Evolutionary conservation across 352 stramenopile genomes (phyloP), one percentile per base, ranked within the genome.

Genomic region (Phytophthora cactorum): DNA sequence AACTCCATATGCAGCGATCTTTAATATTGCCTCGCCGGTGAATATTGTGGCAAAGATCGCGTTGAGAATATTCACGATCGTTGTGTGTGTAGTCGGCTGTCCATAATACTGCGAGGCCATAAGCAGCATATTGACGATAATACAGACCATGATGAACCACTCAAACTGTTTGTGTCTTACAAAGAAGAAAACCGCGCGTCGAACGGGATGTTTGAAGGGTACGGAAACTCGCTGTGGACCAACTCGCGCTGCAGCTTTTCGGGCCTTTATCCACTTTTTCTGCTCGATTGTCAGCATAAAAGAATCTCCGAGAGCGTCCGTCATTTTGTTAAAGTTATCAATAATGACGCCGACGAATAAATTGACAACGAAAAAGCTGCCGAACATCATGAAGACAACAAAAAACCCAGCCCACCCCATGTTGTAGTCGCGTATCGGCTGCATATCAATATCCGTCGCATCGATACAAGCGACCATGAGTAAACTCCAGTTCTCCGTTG

Each of bases 331-430:
- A 63, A 97, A 98, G 59, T 97, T 97, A 56, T 98, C 92, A 52
- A 97, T 96, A 62, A 98, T 97, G 9, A 98, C 89, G 8, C 93
- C 93, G 0, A 98, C 84, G 65, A 98, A 98, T 2, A 98, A 74
- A 36, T 98, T 97, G 51, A 98, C 89, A 1, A 97, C 84, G 53
- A 98, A 98, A 51, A 97, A 98, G 52, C 89, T 89, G 15, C 93
- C 88, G 28, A 98, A 72, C 55, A 98, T 79, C 52, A 98, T 96
- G 74, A 97, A 98, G 0, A 79, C 17, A 3, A 97, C 65, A 53
- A 96, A 98, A 63, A 97, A 97, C 4, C 78, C 81, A 3, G 81
- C 72, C 86, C 90, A 97, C 12, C 71, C 50, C 51, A 80, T 67
- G 25, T 91, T 92, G 69, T 91, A 70, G 68, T 98, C 84, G 9